Conservation (phyloP, 2,329 filamentous ascomycete genomes). For the Orbilia oligospora region DNA sequence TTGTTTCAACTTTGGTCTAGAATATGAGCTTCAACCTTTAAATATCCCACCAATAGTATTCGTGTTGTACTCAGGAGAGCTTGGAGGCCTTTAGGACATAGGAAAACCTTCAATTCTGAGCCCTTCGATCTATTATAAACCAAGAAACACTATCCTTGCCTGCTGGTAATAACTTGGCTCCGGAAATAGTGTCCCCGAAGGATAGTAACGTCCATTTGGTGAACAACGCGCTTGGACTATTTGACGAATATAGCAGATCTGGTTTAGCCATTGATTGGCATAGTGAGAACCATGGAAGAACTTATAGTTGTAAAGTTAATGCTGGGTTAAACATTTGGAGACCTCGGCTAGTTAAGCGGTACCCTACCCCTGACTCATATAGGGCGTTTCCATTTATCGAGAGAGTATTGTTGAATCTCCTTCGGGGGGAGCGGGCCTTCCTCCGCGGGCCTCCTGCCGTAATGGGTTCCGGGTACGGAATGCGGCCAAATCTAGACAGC, state of each 20-base stretch:
- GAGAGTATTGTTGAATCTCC: background rate
- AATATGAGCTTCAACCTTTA: background rate
- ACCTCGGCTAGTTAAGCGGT: conserved; percentile 4
- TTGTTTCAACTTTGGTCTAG: background rate
- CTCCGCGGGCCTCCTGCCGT: background rate
- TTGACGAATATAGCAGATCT: too few relatives aligned
- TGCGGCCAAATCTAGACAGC: background rate
- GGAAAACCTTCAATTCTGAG: too few relatives aligned
- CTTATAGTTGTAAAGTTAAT: background rate
- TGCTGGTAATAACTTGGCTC: too few relatives aligned
- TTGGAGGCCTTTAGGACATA: background rate
- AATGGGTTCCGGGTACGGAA: background rate
- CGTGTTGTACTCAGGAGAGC: background rate
- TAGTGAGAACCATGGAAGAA: conserved; percentile 1
- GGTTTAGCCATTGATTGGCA: background rate
- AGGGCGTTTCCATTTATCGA: background rate
- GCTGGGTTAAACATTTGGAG: background rate
- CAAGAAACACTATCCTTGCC: too few relatives aligned
- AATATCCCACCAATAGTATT: conserved; percentile 7
- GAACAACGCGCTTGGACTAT: background rate
- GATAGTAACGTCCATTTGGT: background rate
- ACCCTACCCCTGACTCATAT: background rate
- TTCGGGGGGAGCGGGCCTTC: conserved; percentile 4
- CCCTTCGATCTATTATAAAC: too few relatives aligned
- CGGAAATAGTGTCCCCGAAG: too few relatives aligned